These are phyloP conservation scores for Backusella sp. DNA, from an alignment of 192 early-diverging fungal genomes.

Conservation along the genomic window DNA sequence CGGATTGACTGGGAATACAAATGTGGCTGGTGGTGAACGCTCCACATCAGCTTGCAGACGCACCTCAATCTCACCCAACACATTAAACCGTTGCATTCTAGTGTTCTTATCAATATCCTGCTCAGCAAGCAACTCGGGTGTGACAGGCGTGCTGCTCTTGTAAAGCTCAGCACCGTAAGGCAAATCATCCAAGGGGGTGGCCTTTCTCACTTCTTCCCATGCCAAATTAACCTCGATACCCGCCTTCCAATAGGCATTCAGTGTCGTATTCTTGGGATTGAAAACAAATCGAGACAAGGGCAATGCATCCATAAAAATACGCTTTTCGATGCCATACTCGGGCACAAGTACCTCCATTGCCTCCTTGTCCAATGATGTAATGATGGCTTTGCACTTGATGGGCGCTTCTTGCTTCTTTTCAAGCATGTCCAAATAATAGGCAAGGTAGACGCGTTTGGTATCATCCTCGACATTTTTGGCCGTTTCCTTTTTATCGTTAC, in stretches of 20 bases:
- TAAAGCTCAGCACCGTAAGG: neutral
- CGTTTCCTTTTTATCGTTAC: conserved; percentile 73
- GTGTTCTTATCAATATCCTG: neutral
- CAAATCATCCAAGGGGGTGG: neutral
- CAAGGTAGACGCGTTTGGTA: conserved; percentile 62
- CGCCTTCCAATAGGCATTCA: conserved; percentile 19
- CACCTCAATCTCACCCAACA: conserved; percentile 40
- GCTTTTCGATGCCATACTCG: conserved; percentile 72
- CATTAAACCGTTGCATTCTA: conserved; percentile 35
- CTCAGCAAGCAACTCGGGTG: neutral
- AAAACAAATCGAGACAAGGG: conserved; percentile 12
- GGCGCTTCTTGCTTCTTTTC: conserved; percentile 34
- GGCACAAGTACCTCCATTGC: conserved; percentile 73
- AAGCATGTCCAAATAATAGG: conserved; percentile 53
- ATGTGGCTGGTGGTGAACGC: conserved; percentile 47
- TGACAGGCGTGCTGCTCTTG: neutral
- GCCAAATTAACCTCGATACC: neutral
- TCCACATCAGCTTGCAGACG: conserved; percentile 44
- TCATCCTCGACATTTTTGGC: conserved; percentile 78
- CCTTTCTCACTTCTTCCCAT: neutral
- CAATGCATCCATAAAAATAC: conserved; percentile 29
- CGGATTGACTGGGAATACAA: conserved; percentile 51
- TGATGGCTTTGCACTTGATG: conserved; percentile 57
- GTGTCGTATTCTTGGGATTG: neutral
- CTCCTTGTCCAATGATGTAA: conserved; percentile 59